A percentile compares a stretch with the other conserved stretches of the same genome.
Evolutionary conservation across 495 filamentous ascomycete species (phyloP).

Genomic region (Elasticomyces elasticus): DNA sequence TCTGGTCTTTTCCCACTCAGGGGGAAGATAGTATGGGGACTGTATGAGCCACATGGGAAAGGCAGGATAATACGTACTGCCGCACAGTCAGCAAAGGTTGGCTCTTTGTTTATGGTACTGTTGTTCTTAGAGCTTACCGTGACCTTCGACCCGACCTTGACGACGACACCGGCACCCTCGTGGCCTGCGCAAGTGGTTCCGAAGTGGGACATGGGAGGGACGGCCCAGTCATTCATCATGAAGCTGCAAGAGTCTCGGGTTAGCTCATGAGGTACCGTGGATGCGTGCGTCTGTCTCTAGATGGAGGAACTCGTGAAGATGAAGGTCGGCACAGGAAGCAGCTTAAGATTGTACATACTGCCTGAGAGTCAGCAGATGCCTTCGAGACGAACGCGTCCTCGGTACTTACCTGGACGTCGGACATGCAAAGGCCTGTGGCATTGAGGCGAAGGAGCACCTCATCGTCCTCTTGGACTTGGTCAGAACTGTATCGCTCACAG

Average conservation of each 20-base stretch:
- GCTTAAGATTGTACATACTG: neutral
- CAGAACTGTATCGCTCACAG: neutral
- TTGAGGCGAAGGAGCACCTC: slow-evolving; percentile 36
- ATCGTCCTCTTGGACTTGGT: slow-evolving; percentile 23
- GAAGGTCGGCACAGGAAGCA: neutral
- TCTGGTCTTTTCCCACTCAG: too few species aligned
- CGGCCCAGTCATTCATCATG: slow-evolving; percentile 34
- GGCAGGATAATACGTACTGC: too few species aligned
- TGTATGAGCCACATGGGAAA: too few species aligned
- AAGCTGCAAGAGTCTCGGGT: too few species aligned
- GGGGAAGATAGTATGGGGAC: too few species aligned
- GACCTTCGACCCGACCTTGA: slow-evolving; percentile 42
- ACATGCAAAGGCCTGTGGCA: slow-evolving; percentile 33
- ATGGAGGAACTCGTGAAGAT: slow-evolving; percentile 1
- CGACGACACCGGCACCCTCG: slow-evolving; percentile 48
- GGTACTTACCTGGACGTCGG: slow-evolving; percentile 33
- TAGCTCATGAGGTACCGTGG: too few species aligned
- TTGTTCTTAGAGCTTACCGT: too few species aligned
- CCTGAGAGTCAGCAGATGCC: neutral
- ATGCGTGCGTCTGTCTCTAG: too few species aligned
- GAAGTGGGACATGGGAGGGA: slow-evolving; percentile 40
- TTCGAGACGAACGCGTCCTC: slow-evolving; percentile 33
- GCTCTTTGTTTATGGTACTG: too few species aligned
- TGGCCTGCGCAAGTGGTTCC: slow-evolving; percentile 44
- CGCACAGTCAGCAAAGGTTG: too few species aligned